These are phyloP conservation scores for Pistacia integerrima DNA, from an alignment of 345 rosid species.

Conservation along the genomic window DNA sequence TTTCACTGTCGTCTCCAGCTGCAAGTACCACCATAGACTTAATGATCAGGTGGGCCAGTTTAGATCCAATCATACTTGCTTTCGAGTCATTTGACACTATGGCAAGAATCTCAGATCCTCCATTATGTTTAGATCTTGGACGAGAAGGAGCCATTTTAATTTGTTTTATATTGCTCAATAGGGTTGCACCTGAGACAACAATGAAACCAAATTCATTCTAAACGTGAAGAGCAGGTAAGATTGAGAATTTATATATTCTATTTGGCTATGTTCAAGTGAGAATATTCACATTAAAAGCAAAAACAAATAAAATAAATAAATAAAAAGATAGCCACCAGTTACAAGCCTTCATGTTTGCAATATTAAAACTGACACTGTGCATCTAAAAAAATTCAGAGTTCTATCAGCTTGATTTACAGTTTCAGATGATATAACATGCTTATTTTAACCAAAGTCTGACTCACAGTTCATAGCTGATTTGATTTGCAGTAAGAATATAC, in stretches of 20 bases:
- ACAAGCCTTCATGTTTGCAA: too few species aligned
- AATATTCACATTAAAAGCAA: too few species aligned
- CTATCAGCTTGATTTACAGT: too few species aligned
- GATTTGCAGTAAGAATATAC: neutral
- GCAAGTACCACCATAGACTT: neutral
- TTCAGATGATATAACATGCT: too few species aligned
- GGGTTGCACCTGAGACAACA: neutral
- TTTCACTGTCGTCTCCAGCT: neutral
- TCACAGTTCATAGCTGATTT: neutral
- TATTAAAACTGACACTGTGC: too few species aligned
- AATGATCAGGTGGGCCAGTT: constrained; percentile 28
- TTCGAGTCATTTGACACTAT: constrained; percentile 35
- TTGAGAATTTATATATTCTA: too few species aligned
- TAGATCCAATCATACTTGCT: constrained; percentile 16
- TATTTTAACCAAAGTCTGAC: too few species aligned
- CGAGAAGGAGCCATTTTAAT: neutral
- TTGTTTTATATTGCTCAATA: too few species aligned
- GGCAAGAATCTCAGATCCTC: constrained; percentile 35
- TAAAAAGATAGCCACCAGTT: too few species aligned
- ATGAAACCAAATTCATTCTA: constrained; percentile 15
- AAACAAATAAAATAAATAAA: too few species aligned
- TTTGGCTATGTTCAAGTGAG: too few species aligned
- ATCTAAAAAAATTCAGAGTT: too few species aligned
- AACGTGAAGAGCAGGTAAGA: neutral
- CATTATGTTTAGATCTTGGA: constrained; percentile 21